Evolutionary conservation across 768 basidiomycete genomes (phyloP), one percentile per base, ranked within the genome.

Genomic region (Leccinum truebloodii): DNA sequence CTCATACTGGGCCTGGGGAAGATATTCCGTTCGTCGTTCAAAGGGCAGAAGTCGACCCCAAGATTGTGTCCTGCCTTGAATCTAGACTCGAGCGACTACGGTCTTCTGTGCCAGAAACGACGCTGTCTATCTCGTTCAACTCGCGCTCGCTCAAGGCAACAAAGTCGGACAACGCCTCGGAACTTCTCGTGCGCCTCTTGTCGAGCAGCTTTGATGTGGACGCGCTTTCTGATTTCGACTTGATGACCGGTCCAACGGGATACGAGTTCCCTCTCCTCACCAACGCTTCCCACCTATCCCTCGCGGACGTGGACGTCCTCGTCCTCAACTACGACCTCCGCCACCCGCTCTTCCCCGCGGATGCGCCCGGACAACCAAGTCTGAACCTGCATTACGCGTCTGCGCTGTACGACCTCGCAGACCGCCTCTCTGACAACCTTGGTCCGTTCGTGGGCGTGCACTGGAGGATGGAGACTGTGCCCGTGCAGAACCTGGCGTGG

Each of bases 391-490:
- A 77, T 41, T 87, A 86, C 65, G 76, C 86, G 4, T 65, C 72
- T 0, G 64, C 50, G 1, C 79, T 86, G 55, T 70, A 75, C 41
- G 69, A 72, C 12, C 75, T 86, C 9, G 82, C 81, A 0, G 63
- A 67, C 8, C 65, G 63, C 28, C 67, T 86, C 50, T 65, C 73
- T 0, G 67, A 72, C 0, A 74, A 77, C 20, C 59, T 75, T 1
- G 64, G 65, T 1, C 77, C 80, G 0, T 86, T 81, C 67, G 65
- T 82, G 3, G 80, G 77, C 0, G 78, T 88, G 9, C 82, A 86
- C 64, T 88, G 84, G 85, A 73, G 81, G 22, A 83, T 83, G 77
- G 84, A 86, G 63, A 81, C 73, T 30, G 30, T 86, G 55, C 67
- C 79, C 1, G 67, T 76, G 30, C 30, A 30, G 30, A 30, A 30